phyloP scores from a whole-genome alignment of 768 basidiomycete genomes.

The Tricholoma hemisulphureum region DNA sequence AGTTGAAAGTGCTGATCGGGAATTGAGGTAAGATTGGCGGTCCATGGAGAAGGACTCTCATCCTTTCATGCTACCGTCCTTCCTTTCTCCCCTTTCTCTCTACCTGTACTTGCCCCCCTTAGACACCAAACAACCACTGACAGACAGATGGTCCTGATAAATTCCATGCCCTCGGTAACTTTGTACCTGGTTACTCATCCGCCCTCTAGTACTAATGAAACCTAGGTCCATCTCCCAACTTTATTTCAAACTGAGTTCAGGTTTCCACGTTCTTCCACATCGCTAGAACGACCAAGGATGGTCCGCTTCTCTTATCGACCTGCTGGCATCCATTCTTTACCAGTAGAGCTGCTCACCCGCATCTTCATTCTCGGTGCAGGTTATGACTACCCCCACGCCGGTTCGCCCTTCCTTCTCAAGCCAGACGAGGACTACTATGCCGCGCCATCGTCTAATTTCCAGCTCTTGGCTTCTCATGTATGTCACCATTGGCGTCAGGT shows the following conservation, averaged over 20 bases:
- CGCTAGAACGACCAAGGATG: slow-evolving; percentile 4
- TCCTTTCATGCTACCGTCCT: not conserved
- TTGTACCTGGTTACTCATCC: not conserved
- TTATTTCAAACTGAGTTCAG: slow-evolving; percentile 2
- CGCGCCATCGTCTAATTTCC: slow-evolving; percentile 46
- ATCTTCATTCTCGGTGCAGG: slow-evolving; percentile 56
- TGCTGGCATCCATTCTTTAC: slow-evolving; percentile 44
- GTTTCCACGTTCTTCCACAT: not conserved
- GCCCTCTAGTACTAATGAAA: not conserved
- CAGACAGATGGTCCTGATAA: not conserved
- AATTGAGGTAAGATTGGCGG: slow-evolving; percentile 4
- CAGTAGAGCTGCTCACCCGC: slow-evolving; percentile 57
- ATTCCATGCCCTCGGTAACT: not conserved
- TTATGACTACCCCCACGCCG: slow-evolving; percentile 42
- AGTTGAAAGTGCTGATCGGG: slow-evolving; percentile 4
- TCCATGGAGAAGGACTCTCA: not conserved
- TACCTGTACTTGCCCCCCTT: no score
- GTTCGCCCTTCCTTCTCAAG: slow-evolving; percentile 50
- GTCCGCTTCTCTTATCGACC: slow-evolving; percentile 19
- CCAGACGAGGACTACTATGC: slow-evolving; percentile 43
- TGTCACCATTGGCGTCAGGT: slow-evolving; percentile 56
- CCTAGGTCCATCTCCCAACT: not conserved
- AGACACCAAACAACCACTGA: no score
- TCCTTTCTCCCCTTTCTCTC: not conserved
- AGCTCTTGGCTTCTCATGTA: slow-evolving; percentile 57